Base-by-base conservation (phyloP, 1,284 basidiomycete species). In the Trichosporon sp. region DNA sequence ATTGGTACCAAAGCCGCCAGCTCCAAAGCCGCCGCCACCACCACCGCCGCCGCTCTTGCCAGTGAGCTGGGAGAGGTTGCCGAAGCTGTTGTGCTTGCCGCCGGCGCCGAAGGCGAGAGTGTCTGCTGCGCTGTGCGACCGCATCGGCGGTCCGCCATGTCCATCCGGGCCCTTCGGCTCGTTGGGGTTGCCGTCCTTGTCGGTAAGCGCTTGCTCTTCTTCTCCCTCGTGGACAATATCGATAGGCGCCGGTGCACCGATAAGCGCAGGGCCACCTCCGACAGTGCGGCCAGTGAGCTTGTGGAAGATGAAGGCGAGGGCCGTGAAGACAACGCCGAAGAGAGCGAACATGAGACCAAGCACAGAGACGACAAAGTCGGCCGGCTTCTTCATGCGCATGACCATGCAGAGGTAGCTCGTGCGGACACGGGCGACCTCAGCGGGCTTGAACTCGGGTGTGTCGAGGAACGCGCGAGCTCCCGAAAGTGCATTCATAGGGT, bases 321-420 rank as follows among this genome's bases (percentile, higher is more conserved):
- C 62, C 8, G 61, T 62, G 19, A 68, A 68, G 16, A 65, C 64
- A 40, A 56, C 64, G 7, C 64, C 66, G 32, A 68, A 68, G 9
- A 68, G 58, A 16, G 66, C 66, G 14, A 68, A 60, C n/a, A 64
- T 59, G 5, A 65, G 21, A 60, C 64, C 66, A 4, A 68, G 56
- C 2, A 68, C 66, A 4, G 61, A 46, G 19, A 68, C 56, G 32
- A 61, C 62, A 58, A 68, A 68, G 19, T 57, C 34, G 10, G 66
- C 64, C 11, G 64, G 60, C 14, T 59, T 60, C 62, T 68, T 68
- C 52, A 68, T 68, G 57, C 32, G 56, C 59, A 52, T 59, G 29
- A 65, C 64, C 19, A 37, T 33, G 62, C 66, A 68, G 34, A 65
- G 54, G 58, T 68, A 68, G 60, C 62, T 64, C 2, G 66, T 65